These are phyloP conservation scores for Phyllosticta paracitricarpa DNA, from an alignment of 2,329 filamentous ascomycete species.

Conservation along the genomic window DNA sequence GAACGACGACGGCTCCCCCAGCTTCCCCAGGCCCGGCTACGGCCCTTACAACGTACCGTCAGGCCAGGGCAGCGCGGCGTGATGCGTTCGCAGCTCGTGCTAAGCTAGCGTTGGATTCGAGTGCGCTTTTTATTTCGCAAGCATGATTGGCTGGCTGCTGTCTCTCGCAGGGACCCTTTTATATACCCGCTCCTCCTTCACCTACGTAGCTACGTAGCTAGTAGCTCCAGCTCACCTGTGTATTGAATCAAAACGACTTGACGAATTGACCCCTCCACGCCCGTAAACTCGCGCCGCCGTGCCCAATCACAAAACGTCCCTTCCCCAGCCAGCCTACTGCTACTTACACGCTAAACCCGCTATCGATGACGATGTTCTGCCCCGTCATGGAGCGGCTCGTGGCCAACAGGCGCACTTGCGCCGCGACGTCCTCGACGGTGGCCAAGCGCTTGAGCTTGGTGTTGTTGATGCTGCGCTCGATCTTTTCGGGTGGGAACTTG, in stretches of 20 bases:
- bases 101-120: not conserved
- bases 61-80: slow-evolving; percentile 17
- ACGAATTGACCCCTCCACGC: too few species aligned
- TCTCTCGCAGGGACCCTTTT: not conserved
- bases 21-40: slow-evolving; percentile 40
- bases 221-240: too few species aligned
- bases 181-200: not conserved
- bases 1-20: slow-evolving; percentile 38
- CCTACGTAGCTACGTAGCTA: too few species aligned
- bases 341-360: slow-evolving; percentile 22
- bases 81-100: not conserved
- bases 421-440: slow-evolving; percentile 40
- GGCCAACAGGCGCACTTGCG: slow-evolving; percentile 25
- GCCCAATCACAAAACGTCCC: too few species aligned
- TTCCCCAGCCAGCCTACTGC: not conserved
- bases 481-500: slow-evolving; percentile 37
- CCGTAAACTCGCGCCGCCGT: too few species aligned
- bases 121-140: not conserved
- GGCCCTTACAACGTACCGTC: slow-evolving; percentile 36
- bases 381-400: slow-evolving; percentile 27
- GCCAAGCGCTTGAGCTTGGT: slow-evolving; percentile 42
- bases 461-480: slow-evolving; percentile 31
- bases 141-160: not conserved
- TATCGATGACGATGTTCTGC: slow-evolving; percentile 29
- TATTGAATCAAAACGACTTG: too few species aligned